phyloP scores from a whole-genome alignment of 2,329 filamentous ascomycete species.

The Cytospora chrysosperma region DNA sequence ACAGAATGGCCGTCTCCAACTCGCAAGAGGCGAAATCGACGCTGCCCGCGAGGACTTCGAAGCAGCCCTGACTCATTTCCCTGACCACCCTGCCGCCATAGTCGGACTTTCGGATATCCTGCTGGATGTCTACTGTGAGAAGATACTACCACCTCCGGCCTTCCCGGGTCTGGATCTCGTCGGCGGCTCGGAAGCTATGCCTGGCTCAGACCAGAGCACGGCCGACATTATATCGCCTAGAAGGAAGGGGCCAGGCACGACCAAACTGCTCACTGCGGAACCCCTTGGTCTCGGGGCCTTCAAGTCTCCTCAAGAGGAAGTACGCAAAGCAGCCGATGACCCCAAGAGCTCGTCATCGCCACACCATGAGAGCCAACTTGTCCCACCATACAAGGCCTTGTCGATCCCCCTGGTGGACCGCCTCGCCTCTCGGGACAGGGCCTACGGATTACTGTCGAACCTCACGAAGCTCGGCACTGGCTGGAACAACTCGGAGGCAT shows the following conservation, averaged over 20 bases:
- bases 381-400: conserved; percentile 54
- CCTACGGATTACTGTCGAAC: conserved; percentile 76
- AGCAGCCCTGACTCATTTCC: conserved; percentile 72
- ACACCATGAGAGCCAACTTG: conserved; percentile 43
- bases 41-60: conserved; percentile 78
- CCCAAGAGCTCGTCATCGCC: conserved; percentile 21
- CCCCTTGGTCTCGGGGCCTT: conserved; percentile 47
- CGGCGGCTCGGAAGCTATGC: conserved; percentile 31
- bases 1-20: conserved; percentile 59
- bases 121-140: conserved; percentile 77
- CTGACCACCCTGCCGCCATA: conserved; percentile 77
- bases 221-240: conserved; percentile 15
- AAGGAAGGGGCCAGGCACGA: conserved; percentile 10
- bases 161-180: conserved; percentile 44
- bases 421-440: conserved; percentile 85
- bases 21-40: conserved; percentile 62
- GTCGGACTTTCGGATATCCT: conserved; percentile 82
- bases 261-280: conserved; percentile 38
- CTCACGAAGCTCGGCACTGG: conserved; percentile 82
- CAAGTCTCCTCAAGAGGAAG: conserved; percentile 8
- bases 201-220: conserved; percentile 24
- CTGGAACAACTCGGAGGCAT: conserved; percentile 92
- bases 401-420: conserved; percentile 74
- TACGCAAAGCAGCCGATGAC: not conserved
- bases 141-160: conserved; percentile 59